Conservation (phyloP, 495 filamentous ascomycete genomes). For the Cercophora newfieldiana region DNA sequence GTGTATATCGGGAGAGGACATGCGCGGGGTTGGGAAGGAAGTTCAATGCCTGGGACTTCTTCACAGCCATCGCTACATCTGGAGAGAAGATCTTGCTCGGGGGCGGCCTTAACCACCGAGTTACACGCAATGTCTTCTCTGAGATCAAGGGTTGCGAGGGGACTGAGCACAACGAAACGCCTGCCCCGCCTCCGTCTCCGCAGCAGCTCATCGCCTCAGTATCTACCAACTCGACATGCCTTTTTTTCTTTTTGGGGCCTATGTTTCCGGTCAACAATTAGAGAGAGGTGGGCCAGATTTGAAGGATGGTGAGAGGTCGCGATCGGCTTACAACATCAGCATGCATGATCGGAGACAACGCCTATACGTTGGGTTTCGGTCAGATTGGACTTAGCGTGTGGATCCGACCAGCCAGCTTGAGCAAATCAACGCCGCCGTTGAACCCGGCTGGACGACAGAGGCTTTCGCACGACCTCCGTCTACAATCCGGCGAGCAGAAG, state of each 20-base stretch:
- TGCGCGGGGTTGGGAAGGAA: background rate
- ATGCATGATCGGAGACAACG: background rate
- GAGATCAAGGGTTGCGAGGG: background rate
- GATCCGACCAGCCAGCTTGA: background rate
- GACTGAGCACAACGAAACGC: background rate
- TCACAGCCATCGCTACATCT: too few relatives aligned
- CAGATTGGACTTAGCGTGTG: background rate
- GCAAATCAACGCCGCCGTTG: background rate
- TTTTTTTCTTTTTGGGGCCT: background rate
- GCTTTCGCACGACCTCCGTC: background rate
- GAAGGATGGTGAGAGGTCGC: background rate
- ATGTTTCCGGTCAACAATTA: background rate
- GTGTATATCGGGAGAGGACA: background rate
- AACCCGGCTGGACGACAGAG: background rate
- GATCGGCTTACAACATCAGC: background rate
- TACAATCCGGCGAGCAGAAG: background rate
- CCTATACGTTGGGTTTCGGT: background rate
- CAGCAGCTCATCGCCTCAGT: background rate
- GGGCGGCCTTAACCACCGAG: too few relatives aligned
- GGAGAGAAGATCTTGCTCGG: too few relatives aligned
- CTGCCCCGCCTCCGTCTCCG: background rate
- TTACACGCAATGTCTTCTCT: background rate
- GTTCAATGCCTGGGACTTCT: slow-evolving; percentile 2
- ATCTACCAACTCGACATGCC: background rate
- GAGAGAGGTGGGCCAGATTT: background rate